Base-by-base conservation (phyloP, 1,284 basidiomycete species). In the Austroboletus niveus region DNA sequence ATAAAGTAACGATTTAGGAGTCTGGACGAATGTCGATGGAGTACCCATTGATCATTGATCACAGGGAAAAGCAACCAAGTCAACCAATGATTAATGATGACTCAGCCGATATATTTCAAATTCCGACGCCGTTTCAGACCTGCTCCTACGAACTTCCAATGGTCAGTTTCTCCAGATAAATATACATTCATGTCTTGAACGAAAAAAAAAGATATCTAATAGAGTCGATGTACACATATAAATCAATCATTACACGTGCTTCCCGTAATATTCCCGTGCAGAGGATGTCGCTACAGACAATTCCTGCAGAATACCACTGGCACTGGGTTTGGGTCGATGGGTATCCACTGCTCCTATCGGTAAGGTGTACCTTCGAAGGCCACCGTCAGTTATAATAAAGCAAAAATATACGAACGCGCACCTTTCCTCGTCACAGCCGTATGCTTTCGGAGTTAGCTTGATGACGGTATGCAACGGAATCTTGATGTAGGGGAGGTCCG, bases 351-450 rank as follows among this genome's bases (percentile, higher is more conserved):
- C 94, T 24, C 79, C 80, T 63, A 98, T 97, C 6, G 92, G 92
- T 2, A 98, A 73, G 0, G 88, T 80, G 68, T 90, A 94, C 51
- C 88, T 91, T 29, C 55, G 29, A 41, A 42, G 29, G 39, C 42
- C 14, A 11, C 38, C 12, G 24, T 62, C 17, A 64, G 44, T 11
- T 10, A 47, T 22, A 41, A 34, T 2, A 42, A 34, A 31, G 14
- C 0, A n/a, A 27, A 4, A 3, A 12, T n/a, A 14, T 2, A 35
- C 22, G 22, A 9, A 45, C 29, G 6, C 72, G 53, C 65, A 94
- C 78, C 97, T 80, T 69, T 96, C 94, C 71, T 99, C 97, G 69
- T 98, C 94, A 75, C 96, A 99, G 20, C 97, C 97, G 67, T 99
- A 99, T 1, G 97, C 97, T 68, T 93, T 94, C 3, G 97, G 97